Base-by-base conservation (phyloP, 805 yeast genomes). In the Pichia scutulata region DNA sequence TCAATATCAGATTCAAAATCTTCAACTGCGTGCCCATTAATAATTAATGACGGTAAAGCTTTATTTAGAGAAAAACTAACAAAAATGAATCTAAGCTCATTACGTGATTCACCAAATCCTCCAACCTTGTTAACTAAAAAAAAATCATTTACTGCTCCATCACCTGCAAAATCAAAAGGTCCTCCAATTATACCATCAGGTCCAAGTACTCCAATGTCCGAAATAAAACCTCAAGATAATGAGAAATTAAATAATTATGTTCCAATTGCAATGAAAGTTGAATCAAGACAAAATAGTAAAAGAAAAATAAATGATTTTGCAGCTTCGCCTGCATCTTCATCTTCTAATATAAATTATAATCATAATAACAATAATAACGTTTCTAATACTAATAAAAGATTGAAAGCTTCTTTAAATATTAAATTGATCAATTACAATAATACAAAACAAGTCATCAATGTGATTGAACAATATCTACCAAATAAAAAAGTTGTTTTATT, bases 401-500 rank as follows among this genome's bases (percentile, higher is more conserved):
- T 64, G 1, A 57, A 63, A 14, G 55, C 69, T 7, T 65, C 71
- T 1, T 60, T 69, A 2, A 63, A 66, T 7, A 61, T 68, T 43
- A 67, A 65, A 51, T 59, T 57, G 21, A 55, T 74, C 22, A 66
- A 72, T 49, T 68, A 74, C 47, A 68, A 70, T 47, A 73, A 74
- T 50, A 66, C 71, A 16, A 69, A 73, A 24, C 65, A 68, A 48
- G 63, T 68, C 23, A 60, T 72, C 3, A 56, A 67, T 13, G 69
- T 73, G 7, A 69, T 74, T 52, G 74, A 75, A 54, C 68, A 68
- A 49, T 66, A 70, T 47, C 57, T 84, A 44, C 90, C 90, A 0
- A 72, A 68, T 26, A 76, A 77, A 56, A 72, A 70, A 51, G 72
- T 79, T 1, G 70, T 82, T 9, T 78, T 85, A 78, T 58, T 73